phyloP scores from a whole-genome alignment of 179 eudicot genomes.

The Silene noctiflora region DNA sequence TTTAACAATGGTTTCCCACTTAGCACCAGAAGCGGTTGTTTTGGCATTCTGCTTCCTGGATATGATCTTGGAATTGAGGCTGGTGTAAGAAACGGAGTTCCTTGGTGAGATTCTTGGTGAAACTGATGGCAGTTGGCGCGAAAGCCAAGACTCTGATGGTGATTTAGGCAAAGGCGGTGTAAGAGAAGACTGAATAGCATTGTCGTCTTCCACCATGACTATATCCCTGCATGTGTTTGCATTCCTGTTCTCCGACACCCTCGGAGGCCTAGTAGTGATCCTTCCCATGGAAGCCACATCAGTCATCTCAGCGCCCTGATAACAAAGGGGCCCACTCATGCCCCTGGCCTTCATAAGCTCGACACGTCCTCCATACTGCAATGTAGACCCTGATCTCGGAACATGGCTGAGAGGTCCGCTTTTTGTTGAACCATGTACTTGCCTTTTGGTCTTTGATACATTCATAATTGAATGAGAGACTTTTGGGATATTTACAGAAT shows the following conservation, averaged over 20 bases:
- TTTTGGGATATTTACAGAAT: conserved; percentile 41
- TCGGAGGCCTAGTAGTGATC: conserved; percentile 6
- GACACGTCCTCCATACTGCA: conserved; percentile 17
- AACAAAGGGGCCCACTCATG: conserved; percentile 29
- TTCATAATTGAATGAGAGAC: conserved; percentile 30
- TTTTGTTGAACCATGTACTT: conserved; percentile 7
- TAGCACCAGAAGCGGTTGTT: conserved; percentile 34
- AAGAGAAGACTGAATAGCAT: conserved; percentile 34
- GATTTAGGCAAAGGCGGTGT: conserved; percentile 92
- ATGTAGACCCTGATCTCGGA: conserved; percentile 16
- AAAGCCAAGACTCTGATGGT: conserved; percentile 93
- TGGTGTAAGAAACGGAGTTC: conserved; percentile 48
- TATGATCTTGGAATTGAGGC: conserved; percentile 28
- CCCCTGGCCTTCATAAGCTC: conserved; percentile 38
- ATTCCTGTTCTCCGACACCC: conserved; percentile 19
- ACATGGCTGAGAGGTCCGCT: conserved; percentile 22
- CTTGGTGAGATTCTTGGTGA: conserved; percentile 50
- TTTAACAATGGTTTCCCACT: conserved; percentile 90
- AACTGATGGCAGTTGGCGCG: conserved; percentile 56
- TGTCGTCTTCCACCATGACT: conserved; percentile 25
- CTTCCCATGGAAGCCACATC: neutral
- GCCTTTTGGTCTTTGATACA: conserved; percentile 29
- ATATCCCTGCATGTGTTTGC: conserved; percentile 26
- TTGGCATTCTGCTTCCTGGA: conserved; percentile 41
- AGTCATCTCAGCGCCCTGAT: conserved; percentile 9